Evolutionary conservation across 768 basidiomycete species (phyloP), one percentile per base, ranked within the genome.

Genomic region (Boletus rubropictus): DNA sequence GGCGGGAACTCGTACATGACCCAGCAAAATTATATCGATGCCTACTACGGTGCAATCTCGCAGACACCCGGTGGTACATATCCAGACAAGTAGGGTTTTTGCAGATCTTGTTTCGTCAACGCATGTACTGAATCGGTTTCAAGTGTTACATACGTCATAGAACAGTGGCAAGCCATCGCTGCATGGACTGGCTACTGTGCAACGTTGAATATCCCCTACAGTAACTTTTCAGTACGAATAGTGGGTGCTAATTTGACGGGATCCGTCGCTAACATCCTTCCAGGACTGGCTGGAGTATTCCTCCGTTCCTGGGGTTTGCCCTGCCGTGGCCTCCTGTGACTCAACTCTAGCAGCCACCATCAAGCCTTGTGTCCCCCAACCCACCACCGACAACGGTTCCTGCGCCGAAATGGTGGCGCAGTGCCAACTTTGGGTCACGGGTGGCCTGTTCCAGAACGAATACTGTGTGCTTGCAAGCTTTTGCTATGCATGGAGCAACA

Each of bases 211-310:
- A 62, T 60, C 12, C 60, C 59, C 20, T 62, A 53, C 29, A 20
- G 35, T 9, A 59, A 62, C 25, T 48, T 60, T 42, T 46, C 53
- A 31, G 56, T 59, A 34, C 9, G 52, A 36, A 14, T 37, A 4
- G 1, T 18, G 18, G 20, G 8, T 5, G 10, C 3, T 28, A 14
- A 24, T n/a, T 3, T 39, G 5, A 27, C 15, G 7, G 32, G 4
- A 2, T 5, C 4, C 20, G 2, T 32, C 8, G 1, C 24, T 50
- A 7, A 39, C 31, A 39, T 20, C 5, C 45, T 48, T 38, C 3
- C 20, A 61, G 59, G 59, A 60, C 25, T 61, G 59, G 59, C 33
- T 61, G 18, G 50, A 55, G 21, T 60, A 58, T 46, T 55, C 56
- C 6, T 42, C 56, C 11, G 22, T 44, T n/a, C 44, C 59, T 7